Percentiles rank a stretch among this genome's conserved stretches.
phyloP scores from a whole-genome alignment of 257 asterid genomes.

The Verbena officinalis region DNA sequence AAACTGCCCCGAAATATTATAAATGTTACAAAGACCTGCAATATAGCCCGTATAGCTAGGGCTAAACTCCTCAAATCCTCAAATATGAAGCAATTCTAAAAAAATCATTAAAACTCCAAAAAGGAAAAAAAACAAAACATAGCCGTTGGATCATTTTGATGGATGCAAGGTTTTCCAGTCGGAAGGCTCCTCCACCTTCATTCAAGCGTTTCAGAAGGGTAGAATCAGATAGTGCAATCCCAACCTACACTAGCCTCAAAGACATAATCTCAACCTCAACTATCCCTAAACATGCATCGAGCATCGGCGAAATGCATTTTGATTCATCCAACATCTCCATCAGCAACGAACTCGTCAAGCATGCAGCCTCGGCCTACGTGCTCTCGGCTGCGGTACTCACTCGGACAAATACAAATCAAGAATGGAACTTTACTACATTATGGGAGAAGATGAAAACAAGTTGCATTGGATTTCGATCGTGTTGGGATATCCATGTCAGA shows the following conservation, averaged over 20 bases:
- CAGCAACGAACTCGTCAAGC: slow-evolving; percentile 63
- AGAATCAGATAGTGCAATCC: slow-evolving; percentile 29
- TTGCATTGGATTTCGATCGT: slow-evolving; percentile 26
- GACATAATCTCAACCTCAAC: slow-evolving; percentile 44
- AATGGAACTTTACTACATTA: slow-evolving; percentile 23
- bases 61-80: too few species aligned
- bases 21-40: background rate
- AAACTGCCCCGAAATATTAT: background rate
- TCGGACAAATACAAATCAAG: slow-evolving; percentile 29
- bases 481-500: slow-evolving; percentile 32
- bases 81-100: too few species aligned
- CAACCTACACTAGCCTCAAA: slow-evolving; percentile 56
- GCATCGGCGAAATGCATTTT: background rate
- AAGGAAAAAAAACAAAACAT: background rate
- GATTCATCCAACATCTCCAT: slow-evolving; percentile 35
- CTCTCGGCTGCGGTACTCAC: slow-evolving; percentile 48
- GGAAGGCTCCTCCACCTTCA: slow-evolving; percentile 34
- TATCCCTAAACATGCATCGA: slow-evolving; percentile 13
- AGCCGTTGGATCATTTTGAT: slow-evolving; percentile 1
- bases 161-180: slow-evolving; percentile 30
- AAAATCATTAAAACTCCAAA: background rate
- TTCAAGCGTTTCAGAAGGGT: slow-evolving; percentile 30
- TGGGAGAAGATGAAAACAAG: slow-evolving; percentile 35
- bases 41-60: too few species aligned
- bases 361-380: slow-evolving; percentile 72